Conservation (phyloP, 345 rosid genomes). For the Syzygium oleosum region DNA sequence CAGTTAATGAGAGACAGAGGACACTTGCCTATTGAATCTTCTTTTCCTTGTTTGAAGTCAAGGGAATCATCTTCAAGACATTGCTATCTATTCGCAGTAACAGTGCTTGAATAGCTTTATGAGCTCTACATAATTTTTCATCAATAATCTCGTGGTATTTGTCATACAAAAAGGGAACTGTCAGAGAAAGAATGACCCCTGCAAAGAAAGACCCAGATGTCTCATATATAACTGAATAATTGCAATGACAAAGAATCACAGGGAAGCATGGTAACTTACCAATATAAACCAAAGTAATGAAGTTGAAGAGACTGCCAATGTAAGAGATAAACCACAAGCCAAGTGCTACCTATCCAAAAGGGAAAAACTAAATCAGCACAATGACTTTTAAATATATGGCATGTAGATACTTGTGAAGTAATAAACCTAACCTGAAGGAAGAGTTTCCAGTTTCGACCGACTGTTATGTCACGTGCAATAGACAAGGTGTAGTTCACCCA, state of each 20-base stretch:
- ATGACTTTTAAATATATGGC: not conserved
- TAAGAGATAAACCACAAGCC: constrained; percentile 48
- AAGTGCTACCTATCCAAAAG: constrained; percentile 35
- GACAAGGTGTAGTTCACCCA: constrained; percentile 43
- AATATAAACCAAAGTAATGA: constrained; percentile 65
- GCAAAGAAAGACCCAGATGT: constrained; percentile 5
- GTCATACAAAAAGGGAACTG: constrained; percentile 59
- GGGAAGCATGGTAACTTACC: constrained; percentile 37
- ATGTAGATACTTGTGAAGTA: not conserved
- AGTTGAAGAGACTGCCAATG: constrained; percentile 63
- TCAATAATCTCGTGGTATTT: constrained; percentile 60
- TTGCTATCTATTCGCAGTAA: constrained; percentile 48
- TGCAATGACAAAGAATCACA: not conserved
- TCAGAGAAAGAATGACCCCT: constrained; percentile 71
- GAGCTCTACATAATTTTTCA: constrained; percentile 35
- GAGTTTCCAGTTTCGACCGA: constrained; percentile 51
- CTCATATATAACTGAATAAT: not conserved
- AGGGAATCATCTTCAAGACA: constrained; percentile 37
- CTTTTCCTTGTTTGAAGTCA: constrained; percentile 48
- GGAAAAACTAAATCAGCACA: not conserved
- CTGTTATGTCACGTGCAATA: constrained; percentile 56
- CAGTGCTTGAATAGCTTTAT: constrained; percentile 38
- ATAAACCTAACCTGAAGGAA: constrained; percentile 47
- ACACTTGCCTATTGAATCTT: constrained; percentile 58
- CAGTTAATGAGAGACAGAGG: not conserved